Evolutionary conservation across 1,284 basidiomycete genomes (phyloP).

Genomic region (Coriolopsis trogii): DNA sequence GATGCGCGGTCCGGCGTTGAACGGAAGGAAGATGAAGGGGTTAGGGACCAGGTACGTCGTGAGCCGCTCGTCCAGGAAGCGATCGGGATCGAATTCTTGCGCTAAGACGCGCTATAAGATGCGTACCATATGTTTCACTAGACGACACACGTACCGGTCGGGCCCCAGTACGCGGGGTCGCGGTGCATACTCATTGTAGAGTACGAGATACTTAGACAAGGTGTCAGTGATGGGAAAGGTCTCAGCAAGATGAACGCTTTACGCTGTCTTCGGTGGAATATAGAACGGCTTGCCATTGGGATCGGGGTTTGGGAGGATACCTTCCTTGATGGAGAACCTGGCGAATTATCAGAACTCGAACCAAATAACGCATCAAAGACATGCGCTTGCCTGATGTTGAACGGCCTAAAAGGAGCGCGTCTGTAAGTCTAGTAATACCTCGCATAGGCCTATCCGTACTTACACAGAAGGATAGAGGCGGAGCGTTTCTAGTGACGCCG

Average conservation of each 20-base stretch:
- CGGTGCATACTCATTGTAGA: conserved; percentile 66
- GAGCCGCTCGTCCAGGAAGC: conserved; percentile 44
- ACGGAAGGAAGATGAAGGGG: conserved; percentile 52
- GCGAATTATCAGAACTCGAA: background rate
- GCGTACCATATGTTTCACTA: background rate
- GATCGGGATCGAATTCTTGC: conserved; percentile 48
- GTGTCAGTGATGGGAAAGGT: background rate
- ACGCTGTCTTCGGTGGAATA: conserved; percentile 29
- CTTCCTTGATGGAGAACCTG: conserved; percentile 28
- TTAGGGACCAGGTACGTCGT: conserved; percentile 40
- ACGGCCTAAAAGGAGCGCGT: conserved; percentile 21
- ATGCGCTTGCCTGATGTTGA: conserved; percentile 25
- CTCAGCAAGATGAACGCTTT: background rate
- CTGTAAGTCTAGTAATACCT: too few species aligned
- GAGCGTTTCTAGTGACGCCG: conserved; percentile 28
- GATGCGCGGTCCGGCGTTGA: conserved; percentile 53
- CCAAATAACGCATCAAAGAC: conserved; percentile 34
- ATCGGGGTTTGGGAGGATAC: conserved; percentile 26
- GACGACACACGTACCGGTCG: conserved; percentile 47
- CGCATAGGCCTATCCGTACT: too few species aligned
- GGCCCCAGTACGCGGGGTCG: conserved; percentile 64
- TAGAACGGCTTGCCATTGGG: conserved; percentile 30
- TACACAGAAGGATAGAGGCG: conserved; percentile 36
- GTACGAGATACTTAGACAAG: conserved; percentile 44
- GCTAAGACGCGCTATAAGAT: conserved; percentile 27